Base-by-base conservation (phyloP, 257 asterid genomes). In the Salvia hispanica region DNA sequence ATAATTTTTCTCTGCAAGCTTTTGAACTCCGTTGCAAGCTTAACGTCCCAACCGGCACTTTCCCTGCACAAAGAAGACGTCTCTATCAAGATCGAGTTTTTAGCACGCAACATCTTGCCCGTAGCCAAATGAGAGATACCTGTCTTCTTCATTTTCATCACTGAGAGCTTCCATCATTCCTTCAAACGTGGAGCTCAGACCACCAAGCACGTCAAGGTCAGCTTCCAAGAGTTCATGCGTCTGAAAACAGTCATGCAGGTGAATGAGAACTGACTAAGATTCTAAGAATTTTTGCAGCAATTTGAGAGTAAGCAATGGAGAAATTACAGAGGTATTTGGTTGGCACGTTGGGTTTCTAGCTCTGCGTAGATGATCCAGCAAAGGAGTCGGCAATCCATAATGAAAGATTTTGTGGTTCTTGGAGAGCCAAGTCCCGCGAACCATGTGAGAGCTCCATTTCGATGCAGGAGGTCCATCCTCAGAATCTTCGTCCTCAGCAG, bases 371-470 rank as follows among this genome's bases (percentile, higher is more conserved):
- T 76, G 84, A 75, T 83, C 84, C 50, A 92, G 70, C 75, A 92
- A 55, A 9, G 95, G 86, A 71, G 76, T 21, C 4, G 98, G 96
- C 80, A 92, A 77, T 45, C 98, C 95, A 59, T 92, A 92, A 46
- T 79, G 82, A 71, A 84, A 89, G 61, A 86, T 81, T 50, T 70
- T 74, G 42, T 82, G 85, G 74, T 83, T 84, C 72, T 82, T 83
- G 25, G 97, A 84, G 73, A 89, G 78, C 96, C 97, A 87, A 21
- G 96, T 92, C 42, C 98, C 97, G 39, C 95, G 91, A 46, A 92
- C 86, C 98, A 89, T 87, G 79, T 92, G 96, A 75, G 89, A 59
- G 66, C 75, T 78, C 95, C 92, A 84, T 48, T 81, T 87, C 14
- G 82, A 63, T 6, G 68, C n/a, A 15, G 77, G 62, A 33, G 34